Percentiles rank a stretch among this genome's conserved stretches.
phyloP scores from a whole-genome alignment of 495 filamentous ascomycete species.

The Annulohypoxylon bovei region DNA sequence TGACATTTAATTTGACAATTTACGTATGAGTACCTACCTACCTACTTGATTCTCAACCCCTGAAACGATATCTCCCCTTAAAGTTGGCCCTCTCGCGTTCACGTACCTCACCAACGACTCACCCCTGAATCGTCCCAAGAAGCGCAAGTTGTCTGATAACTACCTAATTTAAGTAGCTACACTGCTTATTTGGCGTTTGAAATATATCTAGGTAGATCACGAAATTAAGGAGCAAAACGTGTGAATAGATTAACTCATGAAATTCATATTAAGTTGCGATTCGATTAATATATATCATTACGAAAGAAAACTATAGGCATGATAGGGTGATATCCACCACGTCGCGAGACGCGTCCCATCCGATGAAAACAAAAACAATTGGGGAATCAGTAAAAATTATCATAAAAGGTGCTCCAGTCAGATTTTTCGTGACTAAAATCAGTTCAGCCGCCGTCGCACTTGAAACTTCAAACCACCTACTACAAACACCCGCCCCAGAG shows the following conservation, averaged over 20 bases:
- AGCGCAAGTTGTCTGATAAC: too few species aligned
- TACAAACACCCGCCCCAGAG: not conserved
- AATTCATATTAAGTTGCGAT: not conserved
- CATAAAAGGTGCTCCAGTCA: not conserved
- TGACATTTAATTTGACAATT: too few species aligned
- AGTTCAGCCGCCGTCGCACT: slow-evolving; percentile 4
- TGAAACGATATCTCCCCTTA: too few species aligned
- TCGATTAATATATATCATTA: not conserved
- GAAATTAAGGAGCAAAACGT: not conserved
- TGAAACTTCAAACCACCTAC: slow-evolving; percentile 2
- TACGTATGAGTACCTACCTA: too few species aligned
- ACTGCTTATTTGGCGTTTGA: not conserved
- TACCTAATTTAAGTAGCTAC: too few species aligned
- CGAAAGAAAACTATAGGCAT: not conserved
- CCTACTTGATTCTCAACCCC: too few species aligned
- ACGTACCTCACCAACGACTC: too few species aligned
- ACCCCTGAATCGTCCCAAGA: too few species aligned
- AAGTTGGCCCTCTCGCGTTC: too few species aligned
- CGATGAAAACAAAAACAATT: slow-evolving; percentile 11
- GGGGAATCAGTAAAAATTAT: slow-evolving; percentile 24
- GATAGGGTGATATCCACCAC: slow-evolving; percentile 12
- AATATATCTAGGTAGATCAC: not conserved
- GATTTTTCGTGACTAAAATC: slow-evolving; percentile 7
- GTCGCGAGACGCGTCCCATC: slow-evolving; percentile 25
- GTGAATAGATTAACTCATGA: not conserved